These are phyloP conservation scores for Cucurbita ficifolia DNA, from an alignment of 306 rosid genomes.

Conservation along the genomic window DNA sequence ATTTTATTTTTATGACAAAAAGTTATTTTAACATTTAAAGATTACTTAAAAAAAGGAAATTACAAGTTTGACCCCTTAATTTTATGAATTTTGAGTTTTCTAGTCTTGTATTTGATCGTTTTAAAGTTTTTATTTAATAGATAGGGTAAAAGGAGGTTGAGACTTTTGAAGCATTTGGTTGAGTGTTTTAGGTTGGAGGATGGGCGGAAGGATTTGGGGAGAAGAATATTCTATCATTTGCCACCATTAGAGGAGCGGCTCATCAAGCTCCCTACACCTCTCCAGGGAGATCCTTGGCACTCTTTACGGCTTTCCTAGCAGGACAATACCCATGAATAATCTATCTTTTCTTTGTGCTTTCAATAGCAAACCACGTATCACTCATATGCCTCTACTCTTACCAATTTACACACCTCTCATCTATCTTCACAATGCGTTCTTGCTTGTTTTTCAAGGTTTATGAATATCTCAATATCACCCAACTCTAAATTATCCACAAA, in stretches of 20 bases:
- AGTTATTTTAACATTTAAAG: too few relatives aligned
- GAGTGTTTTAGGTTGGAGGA: constrained; percentile 10
- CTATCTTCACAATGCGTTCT: neutral
- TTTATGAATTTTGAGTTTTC: too few relatives aligned
- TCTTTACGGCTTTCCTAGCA: neutral
- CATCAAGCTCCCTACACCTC: constrained; percentile 9
- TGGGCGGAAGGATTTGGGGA: constrained; percentile 6
- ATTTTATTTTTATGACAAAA: too few relatives aligned
- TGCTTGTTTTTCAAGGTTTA: neutral
- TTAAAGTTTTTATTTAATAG: too few relatives aligned
- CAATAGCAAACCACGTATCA: neutral
- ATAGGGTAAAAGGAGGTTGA: too few relatives aligned
- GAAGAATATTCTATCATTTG: neutral
- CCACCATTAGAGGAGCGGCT: constrained; percentile 10
- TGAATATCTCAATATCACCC: neutral
- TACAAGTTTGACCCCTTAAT: too few relatives aligned
- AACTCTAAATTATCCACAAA: too few relatives aligned
- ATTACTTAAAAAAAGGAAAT: too few relatives aligned
- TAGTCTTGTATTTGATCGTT: too few relatives aligned
- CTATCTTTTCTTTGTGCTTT: neutral
- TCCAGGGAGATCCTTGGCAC: constrained; percentile 4
- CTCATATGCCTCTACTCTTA: neutral
- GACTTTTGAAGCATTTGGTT: too few relatives aligned
- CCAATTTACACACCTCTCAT: neutral
- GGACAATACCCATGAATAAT: neutral